Base-by-base conservation (phyloP, 371 early-diverging fungal species). In the Entomophthora muscae region DNA sequence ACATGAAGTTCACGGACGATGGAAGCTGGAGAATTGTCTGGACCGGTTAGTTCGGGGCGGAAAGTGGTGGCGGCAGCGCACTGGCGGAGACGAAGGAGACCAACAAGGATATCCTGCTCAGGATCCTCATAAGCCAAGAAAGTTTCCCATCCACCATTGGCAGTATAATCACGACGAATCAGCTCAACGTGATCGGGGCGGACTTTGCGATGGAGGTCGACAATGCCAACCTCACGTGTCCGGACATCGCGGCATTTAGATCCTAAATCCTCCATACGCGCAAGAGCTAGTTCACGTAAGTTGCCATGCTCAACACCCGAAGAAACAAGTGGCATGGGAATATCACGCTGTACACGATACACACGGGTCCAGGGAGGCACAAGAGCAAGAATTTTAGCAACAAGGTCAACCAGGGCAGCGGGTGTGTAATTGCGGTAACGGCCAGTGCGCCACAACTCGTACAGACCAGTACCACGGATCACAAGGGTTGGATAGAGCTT, bases 321-420 rank as follows among this genome's bases (percentile, higher is more conserved):
- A 12, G 95, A 93, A 42, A 99, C 99, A 29, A 99, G 78, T 12
- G 99, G 99, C 99, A 99, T 99, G n/a, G 99, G 99, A 68, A 99
- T 99, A 80, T 99, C 99, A 60, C 88, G 84, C 75, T 99, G 99
- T 10, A 99, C 98, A 68, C 99, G 87, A 74, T 99, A 99, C 53
- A 99, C 89, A 68, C 99, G 89, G 0, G 96, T 99, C 99, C 99
- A 99, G 65, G 99, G 99, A 56, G 99, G 99, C 0, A 99, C 98
- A 58, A 98, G 75, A 1, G 95, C 95, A 57, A 99, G 73, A 57
- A 99, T 98, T 53, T 88, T 79, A 1, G 99, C 99, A 0, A 99
- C 90, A 28, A 99, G 77, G 73, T 99, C 99, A 24, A 99, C 89
- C 22, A 99, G 83, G 17, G 93, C 96, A 69, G 95, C 91, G 57